Percentiles rank a stretch among this genome's conserved stretches.
Evolutionary conservation across 495 filamentous ascomycete genomes (phyloP).

Genomic region (Aspergillus wentii): DNA sequence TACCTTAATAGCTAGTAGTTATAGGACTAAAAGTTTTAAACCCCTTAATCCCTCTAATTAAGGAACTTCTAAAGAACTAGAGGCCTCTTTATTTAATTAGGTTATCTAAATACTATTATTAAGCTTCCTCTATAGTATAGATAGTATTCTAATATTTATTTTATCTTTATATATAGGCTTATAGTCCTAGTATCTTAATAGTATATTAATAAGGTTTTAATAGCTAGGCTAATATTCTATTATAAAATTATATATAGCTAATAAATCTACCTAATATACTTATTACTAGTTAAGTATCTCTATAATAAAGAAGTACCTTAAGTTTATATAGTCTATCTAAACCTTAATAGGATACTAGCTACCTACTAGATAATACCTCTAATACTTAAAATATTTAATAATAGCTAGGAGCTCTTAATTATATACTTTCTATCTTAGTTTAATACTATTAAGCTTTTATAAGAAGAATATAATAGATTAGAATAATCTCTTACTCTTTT

Average conservation of each 20-base stretch:
- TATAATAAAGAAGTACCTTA: slow-evolving; percentile 20
- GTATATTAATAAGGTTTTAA: slow-evolving; percentile 10
- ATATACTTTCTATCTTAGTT: slow-evolving; percentile 28
- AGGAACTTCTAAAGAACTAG: not conserved
- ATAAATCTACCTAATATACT: slow-evolving; percentile 15
- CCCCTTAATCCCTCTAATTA: too few species aligned
- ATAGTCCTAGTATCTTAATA: slow-evolving; percentile 10
- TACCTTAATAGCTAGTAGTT: too few species aligned
- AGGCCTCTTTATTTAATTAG: not conserved
- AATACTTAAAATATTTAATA: slow-evolving; percentile 8
- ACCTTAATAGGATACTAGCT: slow-evolving; percentile 7
- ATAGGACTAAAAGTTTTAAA: too few species aligned
- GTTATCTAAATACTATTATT: too few species aligned
- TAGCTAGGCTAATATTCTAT: slow-evolving; percentile 20
- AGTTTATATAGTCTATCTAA: slow-evolving; percentile 8
- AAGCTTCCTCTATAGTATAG: too few species aligned
- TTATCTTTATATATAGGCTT: slow-evolving; percentile 8
- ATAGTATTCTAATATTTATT: too few species aligned
- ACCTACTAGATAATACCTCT: slow-evolving; percentile 10
- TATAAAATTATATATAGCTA: slow-evolving; percentile 19
- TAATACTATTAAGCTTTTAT: slow-evolving; percentile 10
- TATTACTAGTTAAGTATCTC: slow-evolving; percentile 13
- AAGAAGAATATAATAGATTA: slow-evolving; percentile 17
- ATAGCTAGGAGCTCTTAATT: slow-evolving; percentile 21
- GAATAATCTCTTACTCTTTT: too few species aligned